Evolutionary conservation across 345 rosid species (phyloP).

Genomic region (Eucalyptus coolabah): DNA sequence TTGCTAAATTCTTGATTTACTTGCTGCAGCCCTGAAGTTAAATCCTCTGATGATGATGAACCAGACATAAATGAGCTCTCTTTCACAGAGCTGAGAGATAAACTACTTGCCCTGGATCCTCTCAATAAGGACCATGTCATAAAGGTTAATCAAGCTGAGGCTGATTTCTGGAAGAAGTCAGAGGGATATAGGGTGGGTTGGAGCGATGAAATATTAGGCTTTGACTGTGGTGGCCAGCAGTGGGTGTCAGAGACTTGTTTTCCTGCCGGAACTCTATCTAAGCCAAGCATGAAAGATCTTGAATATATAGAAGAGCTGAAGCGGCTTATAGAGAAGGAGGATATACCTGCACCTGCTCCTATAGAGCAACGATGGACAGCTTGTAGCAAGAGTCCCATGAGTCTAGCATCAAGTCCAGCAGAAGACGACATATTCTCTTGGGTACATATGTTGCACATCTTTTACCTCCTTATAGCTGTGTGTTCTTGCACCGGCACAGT

Average conservation of each 20-base stretch:
- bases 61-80: constrained; percentile 56
- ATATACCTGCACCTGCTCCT: constrained; percentile 80
- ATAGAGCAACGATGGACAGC: constrained; percentile 98
- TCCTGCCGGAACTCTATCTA: constrained; percentile 82
- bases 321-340: constrained; percentile 68
- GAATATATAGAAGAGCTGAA: constrained; percentile 81
- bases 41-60: constrained; percentile 30
- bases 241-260: constrained; percentile 98
- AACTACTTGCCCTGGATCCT: constrained; percentile 88
- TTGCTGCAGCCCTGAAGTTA: constrained; percentile 38
- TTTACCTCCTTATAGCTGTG: neutral
- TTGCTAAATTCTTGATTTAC: neutral
- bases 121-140: constrained; percentile 68
- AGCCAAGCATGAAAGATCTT: constrained; percentile 87
- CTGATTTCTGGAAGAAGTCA: constrained; percentile 92
- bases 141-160: constrained; percentile 84
- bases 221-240: constrained; percentile 99
- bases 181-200: constrained; percentile 96
- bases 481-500: neutral
- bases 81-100: constrained; percentile 87
- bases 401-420: constrained; percentile 72
- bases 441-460: constrained; percentile 24
- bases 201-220: constrained; percentile 96
- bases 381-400: constrained; percentile 74
- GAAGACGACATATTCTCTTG: constrained; percentile 85